Percentiles rank a stretch among this genome's conserved stretches.
Conservation (phyloP, 176 grass and related monocot species). For the Musa schizocarpa region DNA sequence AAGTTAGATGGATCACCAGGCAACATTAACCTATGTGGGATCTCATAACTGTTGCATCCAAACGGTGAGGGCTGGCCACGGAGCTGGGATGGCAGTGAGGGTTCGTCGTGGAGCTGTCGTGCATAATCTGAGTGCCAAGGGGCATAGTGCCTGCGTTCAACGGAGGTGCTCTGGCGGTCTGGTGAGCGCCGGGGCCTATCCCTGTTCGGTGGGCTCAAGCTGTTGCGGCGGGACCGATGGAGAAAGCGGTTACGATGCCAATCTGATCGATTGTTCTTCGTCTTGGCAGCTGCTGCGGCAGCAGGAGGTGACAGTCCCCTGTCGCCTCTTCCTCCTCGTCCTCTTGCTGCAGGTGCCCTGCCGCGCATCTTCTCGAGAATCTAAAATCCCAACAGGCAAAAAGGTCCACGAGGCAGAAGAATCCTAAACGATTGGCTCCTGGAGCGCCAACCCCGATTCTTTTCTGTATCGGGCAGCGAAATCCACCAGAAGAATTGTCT, state of each 20-base stretch:
- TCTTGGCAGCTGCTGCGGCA: background rate
- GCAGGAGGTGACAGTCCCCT: background rate
- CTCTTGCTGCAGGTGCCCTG: background rate
- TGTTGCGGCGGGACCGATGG: background rate
- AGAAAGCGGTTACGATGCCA: background rate
- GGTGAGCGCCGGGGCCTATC: background rate
- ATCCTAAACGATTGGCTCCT: no score
- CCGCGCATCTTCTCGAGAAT: slow-evolving; percentile 4
- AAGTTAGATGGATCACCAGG: background rate
- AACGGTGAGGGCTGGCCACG: background rate
- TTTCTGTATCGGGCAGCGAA: background rate
- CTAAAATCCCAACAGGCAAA: background rate
- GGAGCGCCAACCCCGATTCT: no score
- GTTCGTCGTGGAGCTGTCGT: background rate
- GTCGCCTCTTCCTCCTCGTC: background rate
- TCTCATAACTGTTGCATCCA: background rate
- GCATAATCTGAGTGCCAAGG: background rate
- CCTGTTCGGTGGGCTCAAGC: slow-evolving; percentile 2
- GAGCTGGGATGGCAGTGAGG: background rate
- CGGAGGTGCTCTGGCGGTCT: background rate
- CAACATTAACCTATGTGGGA: background rate
- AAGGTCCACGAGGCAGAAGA: background rate
- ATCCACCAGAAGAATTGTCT: background rate
- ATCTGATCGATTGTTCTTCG: slow-evolving; percentile 1
- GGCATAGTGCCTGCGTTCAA: background rate